phyloP scores from a whole-genome alignment of 2,329 filamentous ascomycete species.

The Exophiala calicioides region DNA sequence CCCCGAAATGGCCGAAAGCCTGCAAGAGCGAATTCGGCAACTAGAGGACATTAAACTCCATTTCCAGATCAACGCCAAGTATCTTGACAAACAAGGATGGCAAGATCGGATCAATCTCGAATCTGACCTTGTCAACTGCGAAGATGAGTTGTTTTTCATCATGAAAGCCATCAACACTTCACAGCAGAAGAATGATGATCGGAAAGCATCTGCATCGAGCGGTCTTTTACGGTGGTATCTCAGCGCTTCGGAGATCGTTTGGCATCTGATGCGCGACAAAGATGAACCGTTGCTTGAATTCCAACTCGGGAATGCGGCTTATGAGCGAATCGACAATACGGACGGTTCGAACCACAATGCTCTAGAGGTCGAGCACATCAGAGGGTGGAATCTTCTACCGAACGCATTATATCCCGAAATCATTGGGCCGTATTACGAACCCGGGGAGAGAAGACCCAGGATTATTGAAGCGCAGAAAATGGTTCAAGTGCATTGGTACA shows the following conservation, averaged over 20 bases:
- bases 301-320: conserved; percentile 85
- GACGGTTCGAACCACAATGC: conserved; percentile 95
- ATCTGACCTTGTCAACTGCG: conserved; percentile 81
- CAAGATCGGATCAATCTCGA: conserved; percentile 87
- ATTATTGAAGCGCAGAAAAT: conserved; percentile 59
- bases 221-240: conserved; percentile 90
- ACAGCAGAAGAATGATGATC: conserved; percentile 79
- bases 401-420: conserved; percentile 95
- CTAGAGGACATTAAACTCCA: conserved; percentile 95
- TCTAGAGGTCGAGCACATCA: conserved; percentile 82
- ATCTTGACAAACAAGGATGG: conserved; percentile 86
- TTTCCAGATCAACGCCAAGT: conserved; percentile 88
- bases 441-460: conserved; percentile 50
- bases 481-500: conserved; percentile 94
- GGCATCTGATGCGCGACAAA: conserved; percentile 88
- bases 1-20: conserved; percentile 84
- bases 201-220: conserved; percentile 66
- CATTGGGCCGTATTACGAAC: conserved; percentile 83
- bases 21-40: conserved; percentile 90
- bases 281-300: conserved; percentile 89
- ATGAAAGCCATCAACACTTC: conserved; percentile 99
- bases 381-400: conserved; percentile 84
- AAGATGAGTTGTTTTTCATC: conserved; percentile 98
- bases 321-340: conserved; percentile 93
- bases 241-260: conserved; percentile 91